Conservation (phyloP, 2,329 filamentous ascomycete genomes). For the Capronia epimyces region DNA sequence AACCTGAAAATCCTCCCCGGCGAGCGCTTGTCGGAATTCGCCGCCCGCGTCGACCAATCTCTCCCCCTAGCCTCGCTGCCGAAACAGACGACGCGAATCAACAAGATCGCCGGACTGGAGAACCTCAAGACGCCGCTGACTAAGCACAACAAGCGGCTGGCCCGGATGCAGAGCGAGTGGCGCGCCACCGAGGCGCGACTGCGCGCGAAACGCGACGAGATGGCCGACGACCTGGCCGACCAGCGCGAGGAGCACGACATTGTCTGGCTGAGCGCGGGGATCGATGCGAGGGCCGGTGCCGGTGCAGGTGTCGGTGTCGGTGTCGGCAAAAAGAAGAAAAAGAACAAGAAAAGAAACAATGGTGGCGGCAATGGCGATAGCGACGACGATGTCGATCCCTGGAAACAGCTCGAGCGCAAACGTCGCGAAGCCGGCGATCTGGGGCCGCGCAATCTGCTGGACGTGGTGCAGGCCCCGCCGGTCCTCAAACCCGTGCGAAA, state of each 20-base stretch:
- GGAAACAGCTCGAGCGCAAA: slow-evolving; percentile 66
- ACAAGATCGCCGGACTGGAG: slow-evolving; percentile 54
- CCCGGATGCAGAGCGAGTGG: slow-evolving; percentile 55
- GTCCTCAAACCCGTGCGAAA: slow-evolving; percentile 51
- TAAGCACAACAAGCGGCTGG: slow-evolving; percentile 75
- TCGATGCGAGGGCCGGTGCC: slow-evolving; percentile 38
- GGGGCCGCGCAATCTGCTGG: slow-evolving; percentile 37
- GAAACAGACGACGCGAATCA: slow-evolving; percentile 45
- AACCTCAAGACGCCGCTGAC: slow-evolving; percentile 58
- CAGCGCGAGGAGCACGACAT: slow-evolving; percentile 59
- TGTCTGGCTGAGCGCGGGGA: slow-evolving; percentile 51
- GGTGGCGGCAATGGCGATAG: slow-evolving; percentile 43
- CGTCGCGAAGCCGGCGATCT: slow-evolving; percentile 48
- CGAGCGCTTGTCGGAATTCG: slow-evolving; percentile 76
- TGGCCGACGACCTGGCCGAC: slow-evolving; percentile 60
- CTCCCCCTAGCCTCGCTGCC: slow-evolving; percentile 69
- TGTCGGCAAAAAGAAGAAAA: slow-evolving; percentile 48
- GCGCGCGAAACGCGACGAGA: slow-evolving; percentile 73
- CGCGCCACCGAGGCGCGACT: slow-evolving; percentile 49
- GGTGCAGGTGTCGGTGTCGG: too few species aligned
- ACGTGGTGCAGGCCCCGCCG: slow-evolving; percentile 62
- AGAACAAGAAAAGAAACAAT: slow-evolving; percentile 38
- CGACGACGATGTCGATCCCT: slow-evolving; percentile 66
- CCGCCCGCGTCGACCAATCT: slow-evolving; percentile 74
- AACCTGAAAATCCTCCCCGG: slow-evolving; percentile 67